Evolutionary conservation across 1,284 basidiomycete genomes (phyloP), one percentile per base, ranked within the genome.

Genomic region (Sanghuangporus baumii): DNA sequence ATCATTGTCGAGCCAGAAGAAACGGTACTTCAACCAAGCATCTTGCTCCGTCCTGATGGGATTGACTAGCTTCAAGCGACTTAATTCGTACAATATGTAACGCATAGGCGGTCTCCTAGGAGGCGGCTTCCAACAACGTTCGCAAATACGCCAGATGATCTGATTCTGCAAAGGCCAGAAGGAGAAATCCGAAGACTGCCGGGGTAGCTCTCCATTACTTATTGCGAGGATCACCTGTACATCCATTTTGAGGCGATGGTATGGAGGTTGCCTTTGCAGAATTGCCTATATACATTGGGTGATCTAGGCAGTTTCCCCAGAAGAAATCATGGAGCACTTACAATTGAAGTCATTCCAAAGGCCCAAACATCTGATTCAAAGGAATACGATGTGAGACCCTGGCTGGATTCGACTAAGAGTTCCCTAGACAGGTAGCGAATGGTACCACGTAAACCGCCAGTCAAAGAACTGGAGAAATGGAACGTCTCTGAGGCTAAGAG

Each of bases 291-390:
- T 20, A 37, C 16, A 55, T 14, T 26, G 23, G 3, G 2, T 26
- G 23, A 26, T 26, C 23, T 26, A 26, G 23, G 23, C 23, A 26
- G 23, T 26, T 26, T 26, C 23, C 23, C 3, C 23, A 1, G 23
- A 26, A 26, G 23, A 26, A 6, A 8, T 31, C 14, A 40, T 20
- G 37, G 55, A 57, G 3, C 18, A 20, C 51, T 47, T 41, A 63
- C 62, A 34, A 34, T 43, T 31, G 59, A 31, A 11, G 52, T 59
- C 62, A 63, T 63, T 4, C 57, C 62, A 46, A 59, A 63, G 16
- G 57, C 57, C 62, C 62, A 63, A 18, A 63, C 34, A 40, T 63
- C 57, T 14, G 48, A 54, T 43, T 40, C 57, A 2, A 16, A 34
- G 31, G 23, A 26, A 11, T 36, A 34, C 9, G 23, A 14, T 37